Base-by-base conservation (phyloP, 2,329 filamentous ascomycete species). In the Neofusicoccum kwambonambiense region DNA sequence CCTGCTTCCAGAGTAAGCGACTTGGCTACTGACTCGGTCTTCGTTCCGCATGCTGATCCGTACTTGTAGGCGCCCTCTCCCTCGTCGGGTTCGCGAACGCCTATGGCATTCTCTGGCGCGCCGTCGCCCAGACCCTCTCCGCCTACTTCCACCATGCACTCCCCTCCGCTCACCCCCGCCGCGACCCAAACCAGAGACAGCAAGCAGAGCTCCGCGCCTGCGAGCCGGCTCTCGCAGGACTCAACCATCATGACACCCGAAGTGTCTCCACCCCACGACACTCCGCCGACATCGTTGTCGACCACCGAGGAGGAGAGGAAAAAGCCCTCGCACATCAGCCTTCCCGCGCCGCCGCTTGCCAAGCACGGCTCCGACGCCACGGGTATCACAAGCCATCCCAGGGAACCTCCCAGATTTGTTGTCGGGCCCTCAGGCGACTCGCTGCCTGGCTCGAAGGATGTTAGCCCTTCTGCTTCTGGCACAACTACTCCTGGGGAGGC, bases 131-230 rank as follows among this genome's bases (percentile, higher is more conserved):
- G 84, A 74, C 81, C 87, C 45, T 90, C 89, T 68, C 89, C 91
- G 66, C 84, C 86, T 67, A 81, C 86, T 50, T 87, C 89, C 66
- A 86, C 90, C 65, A 86, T 96, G 79, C 90, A 94, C 70, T 96
- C 93, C 11, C 94, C 94, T 69, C 93, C 93, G 47, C 84, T 98
- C 61, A 97, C 93, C 12, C 94, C 94, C 17, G 89, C 92, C 63
- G 93, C 89, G 60, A 94, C 92, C 49, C 81, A 83, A 68, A 86
- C 85, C 62, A 81, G 82, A 70, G 87, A 87, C 73, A 82, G 73
- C 70, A 80, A 74, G 69, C 58, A 71, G 37, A 65, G 50, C 22
- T 12, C 63, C n/a, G 41, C 47, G 49, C 22, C 69, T 70, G 71
- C 71, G 72, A 69, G 70, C 76, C 72, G 66, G 76, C 74, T 66